A percentile compares a stretch with the other conserved stretches of the same genome.
Conservation (phyloP, 495 filamentous ascomycete species). For the Penicillium diatomitis region DNA sequence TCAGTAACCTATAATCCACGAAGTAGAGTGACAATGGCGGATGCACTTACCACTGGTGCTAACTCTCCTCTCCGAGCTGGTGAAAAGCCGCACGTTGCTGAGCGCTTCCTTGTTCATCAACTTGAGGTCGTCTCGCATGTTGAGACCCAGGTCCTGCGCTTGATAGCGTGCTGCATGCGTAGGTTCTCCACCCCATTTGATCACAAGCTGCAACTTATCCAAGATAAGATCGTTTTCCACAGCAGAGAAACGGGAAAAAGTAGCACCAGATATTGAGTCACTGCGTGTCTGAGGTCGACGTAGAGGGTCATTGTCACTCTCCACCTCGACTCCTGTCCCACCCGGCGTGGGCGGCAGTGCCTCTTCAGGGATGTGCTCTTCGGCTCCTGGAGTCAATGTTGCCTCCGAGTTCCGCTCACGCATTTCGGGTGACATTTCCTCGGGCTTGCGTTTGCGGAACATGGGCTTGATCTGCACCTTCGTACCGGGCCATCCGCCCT, state of each 20-base stretch:
- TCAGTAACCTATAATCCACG: neutral
- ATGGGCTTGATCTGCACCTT: slow-evolving; percentile 99
- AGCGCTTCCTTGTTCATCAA: slow-evolving; percentile 88
- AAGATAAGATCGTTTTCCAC: slow-evolving; percentile 81
- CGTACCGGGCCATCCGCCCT: slow-evolving; percentile 86
- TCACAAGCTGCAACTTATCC: slow-evolving; percentile 93
- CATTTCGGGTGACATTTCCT: slow-evolving; percentile 29
- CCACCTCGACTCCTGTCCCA: slow-evolving; percentile 1
- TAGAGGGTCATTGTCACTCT: slow-evolving; percentile 18
- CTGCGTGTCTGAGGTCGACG: slow-evolving; percentile 48
- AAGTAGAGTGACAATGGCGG: neutral
- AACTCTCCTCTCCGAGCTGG: slow-evolving; percentile 87
- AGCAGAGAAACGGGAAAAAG: slow-evolving; percentile 81
- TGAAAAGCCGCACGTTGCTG: slow-evolving; percentile 85
- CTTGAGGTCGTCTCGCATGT: slow-evolving; percentile 89
- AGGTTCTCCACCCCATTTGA: slow-evolving; percentile 98
- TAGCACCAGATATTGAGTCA: slow-evolving; percentile 78
- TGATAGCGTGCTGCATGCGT: slow-evolving; percentile 97
- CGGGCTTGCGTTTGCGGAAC: slow-evolving; percentile 73
- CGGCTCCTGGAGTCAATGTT: neutral
- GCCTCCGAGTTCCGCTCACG: slow-evolving; percentile 14
- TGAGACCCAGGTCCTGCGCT: slow-evolving; percentile 84
- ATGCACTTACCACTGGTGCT: slow-evolving; percentile 65
- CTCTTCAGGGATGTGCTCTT: slow-evolving; percentile 12
- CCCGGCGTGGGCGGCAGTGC: slow-evolving; percentile 12